Conservation (phyloP, 306 rosid genomes). For the Prunus campanulata region DNA sequence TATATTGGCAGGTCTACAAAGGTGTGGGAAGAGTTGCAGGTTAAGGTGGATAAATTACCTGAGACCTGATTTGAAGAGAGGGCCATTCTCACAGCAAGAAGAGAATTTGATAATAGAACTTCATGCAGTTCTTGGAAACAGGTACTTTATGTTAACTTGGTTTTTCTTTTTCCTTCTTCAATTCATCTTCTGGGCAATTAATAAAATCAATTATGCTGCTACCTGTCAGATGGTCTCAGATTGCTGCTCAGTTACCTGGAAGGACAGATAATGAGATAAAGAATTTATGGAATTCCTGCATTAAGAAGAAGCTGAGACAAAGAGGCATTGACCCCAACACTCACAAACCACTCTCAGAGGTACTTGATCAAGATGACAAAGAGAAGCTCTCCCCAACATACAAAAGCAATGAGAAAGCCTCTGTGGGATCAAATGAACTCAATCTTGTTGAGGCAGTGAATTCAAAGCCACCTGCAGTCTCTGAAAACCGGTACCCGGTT, state of each 20-base stretch:
- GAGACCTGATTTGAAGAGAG: constrained; percentile 95
- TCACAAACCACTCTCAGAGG: constrained; percentile 62
- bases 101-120: constrained; percentile 80
- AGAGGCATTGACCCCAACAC: constrained; percentile 92
- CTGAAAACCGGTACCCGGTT: constrained; percentile 34
- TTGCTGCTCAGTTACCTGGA: constrained; percentile 90
- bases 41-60: constrained; percentile 93
- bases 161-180: background rate
- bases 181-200: background rate
- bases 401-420: constrained; percentile 49
- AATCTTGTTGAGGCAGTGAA: constrained; percentile 28
- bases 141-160: constrained; percentile 26
- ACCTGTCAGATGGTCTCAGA: constrained; percentile 82
- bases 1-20: constrained; percentile 61
- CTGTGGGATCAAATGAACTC: constrained; percentile 46
- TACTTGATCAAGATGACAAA: constrained; percentile 30
- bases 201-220: background rate
- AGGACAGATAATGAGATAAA: constrained; percentile 95
- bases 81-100: constrained; percentile 86
- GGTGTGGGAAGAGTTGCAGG: constrained; percentile 97
- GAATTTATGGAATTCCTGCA: constrained; percentile 85
- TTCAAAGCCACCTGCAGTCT: constrained; percentile 22
- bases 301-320: constrained; percentile 90
- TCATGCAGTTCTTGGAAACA: constrained; percentile 85
- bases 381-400: constrained; percentile 16